Evolutionary conservation across 2,329 filamentous ascomycete genomes (phyloP), one percentile per base, ranked within the genome.

Genomic region (Fonsecaea pugnacius): DNA sequence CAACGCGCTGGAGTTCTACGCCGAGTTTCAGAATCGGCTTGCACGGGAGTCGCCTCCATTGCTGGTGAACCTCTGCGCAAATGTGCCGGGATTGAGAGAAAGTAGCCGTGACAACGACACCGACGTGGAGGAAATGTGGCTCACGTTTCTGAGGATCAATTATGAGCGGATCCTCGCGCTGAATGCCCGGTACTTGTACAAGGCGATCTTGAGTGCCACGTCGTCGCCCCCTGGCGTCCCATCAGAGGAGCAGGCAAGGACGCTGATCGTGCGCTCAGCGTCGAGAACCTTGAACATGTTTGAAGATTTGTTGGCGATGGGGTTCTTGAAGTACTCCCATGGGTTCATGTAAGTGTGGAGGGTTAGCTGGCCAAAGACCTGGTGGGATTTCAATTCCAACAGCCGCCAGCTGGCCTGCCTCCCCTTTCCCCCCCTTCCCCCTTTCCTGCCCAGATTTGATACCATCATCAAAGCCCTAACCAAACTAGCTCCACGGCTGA

Each of bases 51-150:
- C 27, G 3, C 27, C 27, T 30, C 27, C 27, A 4, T 10, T 38
- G 35, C 16, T 12, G 12, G 35, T 38, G 35, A 38, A 38, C 12
- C 35, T 16, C 35, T 16, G 12, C 35, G 35, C 12, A 10, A 16
- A 12, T 16, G 35, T 16, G 35, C 35, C 35, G 35, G 16, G 10
- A 38, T 38, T 12, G 16, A 14, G 35, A 38, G 12, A 16, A 38
- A 18, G 46, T 24, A 30, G 4, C 27, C 27, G 4, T 30, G 27
- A 30, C 27, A 30, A 30, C 27, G 27, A 30, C 27, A 30, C 46
- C n/a, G 46, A 50, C 4, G 46, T 24, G 27, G 52, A 55, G 10
- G 14, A 55, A 10, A 55, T 55, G 52, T 55, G 52, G 52, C 52
- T 55, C 27, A 55, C 21, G 27, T 55, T 55, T 30, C 52, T 55